Evolutionary conservation across 371 early-diverging fungal species (phyloP), one percentile per base, ranked within the genome.

Genomic region (Haplosporangium sp.): DNA sequence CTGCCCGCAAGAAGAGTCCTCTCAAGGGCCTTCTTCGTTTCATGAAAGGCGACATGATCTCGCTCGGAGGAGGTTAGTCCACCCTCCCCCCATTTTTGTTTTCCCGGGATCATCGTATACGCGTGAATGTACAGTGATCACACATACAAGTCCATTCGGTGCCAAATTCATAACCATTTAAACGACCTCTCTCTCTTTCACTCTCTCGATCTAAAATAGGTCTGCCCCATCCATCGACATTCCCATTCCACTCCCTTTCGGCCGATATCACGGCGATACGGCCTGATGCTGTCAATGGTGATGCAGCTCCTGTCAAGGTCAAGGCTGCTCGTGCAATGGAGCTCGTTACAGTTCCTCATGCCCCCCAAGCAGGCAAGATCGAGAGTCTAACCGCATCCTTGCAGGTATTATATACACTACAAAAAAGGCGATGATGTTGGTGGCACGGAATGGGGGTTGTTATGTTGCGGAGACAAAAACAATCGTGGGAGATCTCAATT

Each of bases 151-250:
- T n/a, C n/a, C n/a, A n/a, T n/a, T n/a, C n/a, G n/a, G n/a, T n/a
- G n/a, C n/a, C n/a, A n/a, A n/a, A n/a, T n/a, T n/a, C n/a, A n/a
- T n/a, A n/a, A n/a, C n/a, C n/a, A n/a, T n/a, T n/a, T n/a, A n/a
- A n/a, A n/a, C 29, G 37, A 14, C 37, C 36, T n/a, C 20, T 38
- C 4, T 21, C 48, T 29, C 23, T 8, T 23, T 50, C 45, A 9
- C 40, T 37, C 9, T 45, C 29, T 1, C n/a, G 18, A 53, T 37
- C 6, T 53, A 45, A 13, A 14, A 20, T 29, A 76, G 90, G 90
- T 23, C 81, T 83, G 42, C 90, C 90, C 9, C 81, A 90, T 61
- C 84, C 88, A 11, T 58, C 67, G 1, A 86, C 85, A 6, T 90
- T 90, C 71, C 90, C 90, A 14, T 87, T 86, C 76, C 70, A 76